A percentile compares a stretch with the other conserved stretches of the same genome.
Evolutionary conservation across 345 rosid species (phyloP).

Genomic region (Conringia planisiliqua): DNA sequence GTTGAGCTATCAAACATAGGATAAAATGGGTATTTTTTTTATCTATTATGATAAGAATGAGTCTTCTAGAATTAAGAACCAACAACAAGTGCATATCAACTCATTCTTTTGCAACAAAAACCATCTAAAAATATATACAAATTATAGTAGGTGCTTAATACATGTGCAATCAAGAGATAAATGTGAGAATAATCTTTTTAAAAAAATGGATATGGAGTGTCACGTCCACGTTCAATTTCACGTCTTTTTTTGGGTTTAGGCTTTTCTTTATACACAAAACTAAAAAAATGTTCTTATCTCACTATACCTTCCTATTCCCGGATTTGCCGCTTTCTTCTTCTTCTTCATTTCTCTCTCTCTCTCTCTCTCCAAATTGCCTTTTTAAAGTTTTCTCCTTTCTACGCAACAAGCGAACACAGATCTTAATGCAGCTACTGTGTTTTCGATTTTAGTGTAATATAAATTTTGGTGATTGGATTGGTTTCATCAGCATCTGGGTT

Average conservation of each 20-base stretch:
- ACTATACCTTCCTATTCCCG: slow-evolving; percentile 29
- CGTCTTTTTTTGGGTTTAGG: slow-evolving; percentile 1
- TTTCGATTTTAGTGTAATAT: slow-evolving; percentile 1
- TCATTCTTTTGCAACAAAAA: neutral
- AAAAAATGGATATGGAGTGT: neutral
- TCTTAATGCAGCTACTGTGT: slow-evolving; percentile 29
- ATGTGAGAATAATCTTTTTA: neutral
- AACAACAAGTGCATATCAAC: neutral
- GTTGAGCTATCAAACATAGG: neutral
- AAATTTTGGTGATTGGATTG: neutral
- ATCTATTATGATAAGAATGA: neutral
- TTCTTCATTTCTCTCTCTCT: neutral
- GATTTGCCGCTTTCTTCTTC: slow-evolving; percentile 35
- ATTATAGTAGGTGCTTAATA: neutral
- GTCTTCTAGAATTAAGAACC: neutral
- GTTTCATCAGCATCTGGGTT: slow-evolving; percentile 35
- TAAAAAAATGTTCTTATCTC: slow-evolving; percentile 26
- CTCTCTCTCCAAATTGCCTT: slow-evolving; percentile 7
- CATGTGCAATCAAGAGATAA: neutral
- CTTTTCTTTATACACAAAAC: slow-evolving; percentile 4
- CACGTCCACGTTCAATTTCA: slow-evolving; percentile 27
- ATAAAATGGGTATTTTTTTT: neutral
- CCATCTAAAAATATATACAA: neutral
- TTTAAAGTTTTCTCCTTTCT: slow-evolving; percentile 24
- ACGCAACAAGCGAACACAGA: slow-evolving; percentile 31